Base-by-base conservation (phyloP, 257 asterid genomes). In the Paulownia fortunei region DNA sequence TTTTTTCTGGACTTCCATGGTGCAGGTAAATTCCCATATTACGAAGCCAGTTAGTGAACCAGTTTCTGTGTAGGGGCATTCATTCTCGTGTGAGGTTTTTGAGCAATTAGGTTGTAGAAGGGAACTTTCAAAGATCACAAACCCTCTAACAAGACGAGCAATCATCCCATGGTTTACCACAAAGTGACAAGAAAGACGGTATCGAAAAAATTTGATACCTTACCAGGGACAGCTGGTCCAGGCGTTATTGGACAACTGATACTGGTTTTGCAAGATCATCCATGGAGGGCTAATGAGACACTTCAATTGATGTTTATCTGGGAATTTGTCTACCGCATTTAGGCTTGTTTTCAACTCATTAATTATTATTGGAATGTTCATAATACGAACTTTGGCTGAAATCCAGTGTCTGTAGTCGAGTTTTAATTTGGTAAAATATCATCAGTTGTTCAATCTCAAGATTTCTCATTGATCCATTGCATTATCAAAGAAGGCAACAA, bases 21-120 rank as follows among this genome's bases (percentile, higher is more conserved):
- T 13, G 54, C 86, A 85, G 88, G 58, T 81, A 66, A 81, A 83
- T 46, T 16, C 71, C 49, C 63, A 44, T 1, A 58, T 41, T 18
- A 7, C 82, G 6, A 79, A 61, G 46, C 77, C 52, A 54, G 78
- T 26, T 44, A 9, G 76, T n/a, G 81, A 78, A 73, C 81, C 88
- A 4, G 81, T 79, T 56, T 41, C 80, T 7, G 86, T 49, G 32
- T 82, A 83, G 74, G 41, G 39, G 51, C 24, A n/a, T 12, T 19
- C 75, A 32, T 34, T 23, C 27, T 34, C 6, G 12, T 4, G 0
- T 5, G 21, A 13, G 70, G 6, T 69, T 46, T 56, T 56, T 44
- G 54, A 52, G 55, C 60, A 63, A 69, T 66, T 34, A 49, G 32
- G 12, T 42, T 6, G 30, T 15, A 19, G 19, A 0, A 12, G 69